These are phyloP conservation scores for Candida insectorum DNA, from an alignment of 805 yeast species.

Conservation along the genomic window DNA sequence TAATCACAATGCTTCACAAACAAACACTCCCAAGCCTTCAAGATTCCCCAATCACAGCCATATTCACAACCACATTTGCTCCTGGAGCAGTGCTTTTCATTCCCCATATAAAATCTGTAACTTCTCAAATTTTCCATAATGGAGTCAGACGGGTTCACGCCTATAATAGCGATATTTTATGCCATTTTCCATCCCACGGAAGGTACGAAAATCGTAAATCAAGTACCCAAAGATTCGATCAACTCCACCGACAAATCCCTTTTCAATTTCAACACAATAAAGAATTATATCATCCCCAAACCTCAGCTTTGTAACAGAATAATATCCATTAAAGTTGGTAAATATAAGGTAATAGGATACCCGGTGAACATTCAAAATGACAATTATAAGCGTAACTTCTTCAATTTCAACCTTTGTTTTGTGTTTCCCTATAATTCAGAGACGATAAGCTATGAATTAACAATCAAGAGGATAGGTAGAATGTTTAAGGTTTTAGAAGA, in stretches of 20 bases:
- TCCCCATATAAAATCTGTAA: conserved; percentile 8
- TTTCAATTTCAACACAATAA: conserved; percentile 80
- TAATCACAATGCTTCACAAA: too few species aligned
- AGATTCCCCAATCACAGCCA: too few species aligned
- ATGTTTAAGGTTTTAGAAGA: conserved; percentile 91
- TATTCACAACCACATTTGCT: too few species aligned
- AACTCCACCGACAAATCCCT: conserved; percentile 27
- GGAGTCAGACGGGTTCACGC: conserved; percentile 65
- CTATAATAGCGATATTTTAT: conserved; percentile 85
- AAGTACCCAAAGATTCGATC: conserved; percentile 79
- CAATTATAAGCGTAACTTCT: conserved; percentile 84
- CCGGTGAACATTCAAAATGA: conserved; percentile 80
- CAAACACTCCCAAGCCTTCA: too few species aligned
- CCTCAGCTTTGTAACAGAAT: conserved; percentile 84
- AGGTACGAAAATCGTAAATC: conserved; percentile 88
- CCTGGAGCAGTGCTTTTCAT: too few species aligned
- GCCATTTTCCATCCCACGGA: conserved; percentile 94
- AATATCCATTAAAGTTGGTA: conserved; percentile 67
- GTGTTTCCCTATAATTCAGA: conserved; percentile 83
- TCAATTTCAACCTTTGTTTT: conserved; percentile 89
- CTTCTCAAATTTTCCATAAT: conserved; percentile 1
- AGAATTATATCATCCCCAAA: conserved; percentile 91
- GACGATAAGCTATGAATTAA: conserved; percentile 81
- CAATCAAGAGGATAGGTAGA: conserved; percentile 76
- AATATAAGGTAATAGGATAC: conserved; percentile 74